Evolutionary conservation across 495 filamentous ascomycete species (phyloP).

Genomic region (Hypoxylon subgilvum): DNA sequence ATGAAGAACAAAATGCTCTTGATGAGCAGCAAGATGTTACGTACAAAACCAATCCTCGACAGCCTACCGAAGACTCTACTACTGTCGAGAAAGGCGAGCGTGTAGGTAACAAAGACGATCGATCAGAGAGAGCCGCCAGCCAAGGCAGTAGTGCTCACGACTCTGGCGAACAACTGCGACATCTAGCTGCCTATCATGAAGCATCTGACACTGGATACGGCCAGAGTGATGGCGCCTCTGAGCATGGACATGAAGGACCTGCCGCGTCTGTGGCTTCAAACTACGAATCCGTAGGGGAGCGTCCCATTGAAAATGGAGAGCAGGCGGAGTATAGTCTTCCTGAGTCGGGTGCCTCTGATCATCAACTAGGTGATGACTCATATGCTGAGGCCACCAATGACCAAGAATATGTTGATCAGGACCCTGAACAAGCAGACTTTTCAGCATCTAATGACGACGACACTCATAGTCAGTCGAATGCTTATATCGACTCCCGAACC

Average conservation of each 20-base stretch:
- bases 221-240: not conserved
- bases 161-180: conserved; percentile 19
- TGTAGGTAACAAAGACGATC: not conserved
- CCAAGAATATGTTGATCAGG: conserved; percentile 22
- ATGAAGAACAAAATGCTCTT: not conserved
- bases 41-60: not conserved
- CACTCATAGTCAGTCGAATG: conserved; percentile 2
- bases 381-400: conserved; percentile 44
- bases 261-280: not conserved
- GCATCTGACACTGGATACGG: conserved; percentile 43
- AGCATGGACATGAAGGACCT: conserved; percentile 3
- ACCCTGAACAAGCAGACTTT: conserved; percentile 22
- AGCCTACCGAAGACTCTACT: conserved; percentile 3
- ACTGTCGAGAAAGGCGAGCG: not conserved
- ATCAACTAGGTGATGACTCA: conserved; percentile 48
- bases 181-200: conserved; percentile 17
- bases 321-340: not conserved
- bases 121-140: conserved; percentile 1
- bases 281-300: conserved; percentile 3
- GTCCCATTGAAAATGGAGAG: conserved; percentile 3
- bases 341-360: conserved; percentile 49
- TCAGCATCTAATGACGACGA: conserved; percentile 16
- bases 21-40: conserved; percentile 6
- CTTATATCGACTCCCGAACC: not conserved
- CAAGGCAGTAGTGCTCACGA: conserved; percentile 45